Base-by-base conservation (phyloP, 192 early-diverging fungal species). In the Gigaspora rosea region DNA sequence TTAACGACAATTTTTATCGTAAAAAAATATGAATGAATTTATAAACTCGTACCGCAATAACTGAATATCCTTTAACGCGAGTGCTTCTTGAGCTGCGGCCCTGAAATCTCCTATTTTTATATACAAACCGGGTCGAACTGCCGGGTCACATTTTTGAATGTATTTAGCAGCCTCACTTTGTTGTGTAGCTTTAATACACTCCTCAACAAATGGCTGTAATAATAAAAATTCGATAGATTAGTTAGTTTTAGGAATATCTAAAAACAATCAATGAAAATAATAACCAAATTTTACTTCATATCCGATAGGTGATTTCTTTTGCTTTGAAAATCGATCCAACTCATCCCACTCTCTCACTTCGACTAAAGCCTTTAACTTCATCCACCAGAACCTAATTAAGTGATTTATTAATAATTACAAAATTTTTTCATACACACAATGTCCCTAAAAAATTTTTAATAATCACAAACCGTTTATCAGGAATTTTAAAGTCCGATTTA, bases 281-380 rank as follows among this genome's bases (percentile, higher is more conserved):
- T 16, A 59, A 32, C 52, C 7, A 65, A 50, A 62, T 22, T 18
- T 47, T 81, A 83, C 83, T 79, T 89, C 87, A 62, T 90, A 95
- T 13, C 94, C 94, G 72, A 95, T 92, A 0, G 94, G 94, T 41
- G 93, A 90, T 67, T 93, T 95, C 51, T 91, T 90, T 33, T 88
- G 89, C 49, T 88, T 89, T 15, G 93, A 85, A 16, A 94, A 69
- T 46, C 92, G 94, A 20, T 96, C 95, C 65, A 98, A 83, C 46
- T 93, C 92, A 6, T 92, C 91, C 94, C 94, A 99, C 73, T 97
- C 93, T 16, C 92, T 82, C 9, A 90, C 85, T 76, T 88, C 82
- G 0, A 97, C 94, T 8, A 99, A 82, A 0, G 94, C 93, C 8
- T 88, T 91, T 13, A 97, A 77, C 72, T 94, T 95, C 54, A 99